Base-by-base conservation (phyloP, 208 protist species). In the Acanthamoeba royreba region DNA sequence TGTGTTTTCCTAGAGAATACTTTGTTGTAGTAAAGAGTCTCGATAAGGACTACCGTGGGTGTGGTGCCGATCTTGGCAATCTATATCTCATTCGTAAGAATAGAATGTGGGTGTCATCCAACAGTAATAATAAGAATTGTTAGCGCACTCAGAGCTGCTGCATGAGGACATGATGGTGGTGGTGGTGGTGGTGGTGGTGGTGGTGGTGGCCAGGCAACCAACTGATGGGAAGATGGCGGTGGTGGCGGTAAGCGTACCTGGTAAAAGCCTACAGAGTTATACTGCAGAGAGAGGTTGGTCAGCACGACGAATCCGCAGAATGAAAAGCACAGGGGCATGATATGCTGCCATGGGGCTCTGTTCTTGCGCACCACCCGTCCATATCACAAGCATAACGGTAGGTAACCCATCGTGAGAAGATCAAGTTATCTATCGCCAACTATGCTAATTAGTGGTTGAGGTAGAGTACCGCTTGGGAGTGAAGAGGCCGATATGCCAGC, bases 241-340 rank as follows among this genome's bases (percentile, higher is more conserved):
- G 72, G 72, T 31, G n/a, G 72, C 17, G n/a, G 22, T 31, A 28
- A 31, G 40, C 15, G 33, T 55, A 98, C 96, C 95, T 98, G 98
- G 92, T 98, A 98, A 77, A 98, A 98, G 4, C 97, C 97, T 28
- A 98, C 97, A 28, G 94, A 97, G 93, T 98, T 98, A 96, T 98
- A 97, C 42, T 97, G 94, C 7, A 98, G 95, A 4, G 96, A 98
- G 66, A 98, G 87, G 92, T 98, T 98, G 13, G 97, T 98, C 42
- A 98, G 95, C 31, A 97, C 96, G 22, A 98, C 97, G 92, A 98
- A 98, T 31, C 97, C 97, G 92, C 97, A 98, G 94, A 98, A 98
- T 43, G 97, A 97, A 17, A 97, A 1, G 92, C 97, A 97, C 13
- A 98, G 95, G 3, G 97, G 97, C 2, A 98, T 22, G 17, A 98